A percentile compares a stretch with the other conserved stretches of the same genome.
phyloP scores from a whole-genome alignment of 208 protist genomes.

The Leishmania lainsoni region DNA sequence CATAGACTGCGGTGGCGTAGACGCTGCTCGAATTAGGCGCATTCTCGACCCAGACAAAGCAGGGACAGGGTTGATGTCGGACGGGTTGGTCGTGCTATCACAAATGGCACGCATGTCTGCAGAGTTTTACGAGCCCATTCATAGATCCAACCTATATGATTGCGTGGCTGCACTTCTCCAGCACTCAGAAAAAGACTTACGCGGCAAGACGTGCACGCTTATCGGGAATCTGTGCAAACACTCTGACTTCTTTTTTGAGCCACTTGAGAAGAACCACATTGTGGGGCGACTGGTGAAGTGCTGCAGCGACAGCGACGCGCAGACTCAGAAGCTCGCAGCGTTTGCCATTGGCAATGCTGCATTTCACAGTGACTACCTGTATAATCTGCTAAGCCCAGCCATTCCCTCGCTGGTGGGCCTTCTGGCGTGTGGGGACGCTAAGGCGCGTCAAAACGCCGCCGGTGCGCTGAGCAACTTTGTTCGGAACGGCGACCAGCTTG shows the following conservation, averaged over 20 bases:
- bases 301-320: constrained; percentile 82
- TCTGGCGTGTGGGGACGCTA: constrained; percentile 85
- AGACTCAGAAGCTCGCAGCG: constrained; percentile 94
- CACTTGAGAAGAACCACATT: constrained; percentile 66
- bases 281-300: constrained; percentile 79
- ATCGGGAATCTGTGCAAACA: constrained; percentile 96
- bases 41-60: constrained; percentile 84
- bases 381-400: constrained; percentile 64
- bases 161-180: constrained; percentile 62
- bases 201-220: constrained; percentile 94
- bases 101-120: constrained; percentile 88
- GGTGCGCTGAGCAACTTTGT: constrained; percentile 95
- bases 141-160: constrained; percentile 82
- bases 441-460: constrained; percentile 95
- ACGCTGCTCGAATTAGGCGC: constrained; percentile 59
- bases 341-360: constrained; percentile 96
- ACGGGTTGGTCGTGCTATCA: constrained; percentile 90
- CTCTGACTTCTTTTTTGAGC: constrained; percentile 92
- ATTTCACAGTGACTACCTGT: constrained; percentile 92
- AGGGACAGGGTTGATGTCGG: constrained; percentile 68
- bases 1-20: constrained; percentile 85
- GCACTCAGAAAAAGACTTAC: constrained; percentile 76
- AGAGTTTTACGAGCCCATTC: constrained; percentile 89
- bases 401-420: constrained; percentile 84
- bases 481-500: constrained; percentile 87